Conservation (phyloP, 2,329 filamentous ascomycete genomes). For the Colletotrichum noveboracense region DNA sequence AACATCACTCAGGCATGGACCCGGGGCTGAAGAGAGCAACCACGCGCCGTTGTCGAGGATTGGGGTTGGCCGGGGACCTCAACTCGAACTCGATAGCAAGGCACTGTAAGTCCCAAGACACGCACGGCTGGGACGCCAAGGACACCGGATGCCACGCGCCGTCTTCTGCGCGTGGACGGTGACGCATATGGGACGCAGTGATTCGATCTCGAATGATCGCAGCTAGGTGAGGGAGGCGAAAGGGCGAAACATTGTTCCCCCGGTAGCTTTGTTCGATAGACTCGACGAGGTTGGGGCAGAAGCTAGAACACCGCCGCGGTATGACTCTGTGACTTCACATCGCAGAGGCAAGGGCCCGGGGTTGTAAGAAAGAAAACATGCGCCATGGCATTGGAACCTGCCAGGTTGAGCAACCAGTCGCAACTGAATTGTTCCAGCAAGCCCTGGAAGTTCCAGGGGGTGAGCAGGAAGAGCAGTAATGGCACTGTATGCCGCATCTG, state of each 20-base stretch:
- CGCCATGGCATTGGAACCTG: not conserved
- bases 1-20: not conserved
- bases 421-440: too few species aligned
- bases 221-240: not conserved
- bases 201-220: too few species aligned
- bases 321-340: not conserved
- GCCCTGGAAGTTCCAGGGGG: too few species aligned
- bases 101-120: not conserved
- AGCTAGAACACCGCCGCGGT: too few species aligned
- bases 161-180: not conserved
- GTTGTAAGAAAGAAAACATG: not conserved
- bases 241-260: too few species aligned
- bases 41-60: not conserved
- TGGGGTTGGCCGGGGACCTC: too few species aligned
- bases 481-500: not conserved
- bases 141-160: too few species aligned
- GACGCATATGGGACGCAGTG: not conserved
- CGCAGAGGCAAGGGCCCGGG: not conserved
- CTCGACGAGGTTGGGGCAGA: too few species aligned
- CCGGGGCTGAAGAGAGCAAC: not conserved
- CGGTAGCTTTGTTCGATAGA: fast-evolving
- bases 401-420: too few species aligned
- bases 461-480: not conserved
- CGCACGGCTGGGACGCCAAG: fast-evolving
- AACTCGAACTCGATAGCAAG: not conserved